Evolutionary conservation across 2,329 filamentous ascomycete species (phyloP).

Genomic region (Penicillium sp.): DNA sequence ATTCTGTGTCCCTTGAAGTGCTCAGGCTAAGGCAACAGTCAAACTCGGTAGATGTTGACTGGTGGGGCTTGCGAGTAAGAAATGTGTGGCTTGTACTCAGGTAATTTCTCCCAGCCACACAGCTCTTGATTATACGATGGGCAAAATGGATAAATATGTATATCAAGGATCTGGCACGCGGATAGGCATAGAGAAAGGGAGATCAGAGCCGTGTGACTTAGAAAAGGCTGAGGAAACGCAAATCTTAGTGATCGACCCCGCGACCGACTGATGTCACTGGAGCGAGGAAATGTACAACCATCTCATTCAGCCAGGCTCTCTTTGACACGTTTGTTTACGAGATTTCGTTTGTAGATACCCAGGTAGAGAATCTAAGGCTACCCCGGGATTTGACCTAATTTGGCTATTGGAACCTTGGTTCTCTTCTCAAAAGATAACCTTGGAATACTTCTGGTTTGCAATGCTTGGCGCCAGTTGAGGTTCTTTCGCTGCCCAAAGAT

Average conservation of each 20-base stretch:
- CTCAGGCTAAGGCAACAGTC: background rate
- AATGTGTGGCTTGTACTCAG: background rate
- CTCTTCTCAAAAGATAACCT: background rate
- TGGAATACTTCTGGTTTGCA: background rate
- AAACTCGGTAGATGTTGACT: background rate
- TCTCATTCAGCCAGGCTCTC: background rate
- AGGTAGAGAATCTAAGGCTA: background rate
- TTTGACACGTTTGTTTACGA: background rate
- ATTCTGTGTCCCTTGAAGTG: background rate
- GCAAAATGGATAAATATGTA: background rate
- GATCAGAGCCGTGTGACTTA: background rate
- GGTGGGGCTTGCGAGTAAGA: background rate
- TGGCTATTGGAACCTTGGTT: background rate
- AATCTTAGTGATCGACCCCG: constrained; percentile 3
- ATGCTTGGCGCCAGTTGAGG: background rate
- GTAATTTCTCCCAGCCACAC: background rate
- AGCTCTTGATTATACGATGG: background rate
- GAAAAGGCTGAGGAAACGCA: background rate
- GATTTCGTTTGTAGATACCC: too few relatives aligned
- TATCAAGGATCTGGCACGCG: background rate
- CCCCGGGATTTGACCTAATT: background rate
- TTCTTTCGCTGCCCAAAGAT: too few relatives aligned
- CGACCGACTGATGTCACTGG: constrained; percentile 12
- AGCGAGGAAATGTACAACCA: background rate
- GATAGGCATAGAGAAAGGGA: background rate